Percentiles rank a stretch among this genome's conserved stretches.
These are phyloP conservation scores for Mycena alexandri DNA, from an alignment of 768 basidiomycete species.

Conservation along the genomic window DNA sequence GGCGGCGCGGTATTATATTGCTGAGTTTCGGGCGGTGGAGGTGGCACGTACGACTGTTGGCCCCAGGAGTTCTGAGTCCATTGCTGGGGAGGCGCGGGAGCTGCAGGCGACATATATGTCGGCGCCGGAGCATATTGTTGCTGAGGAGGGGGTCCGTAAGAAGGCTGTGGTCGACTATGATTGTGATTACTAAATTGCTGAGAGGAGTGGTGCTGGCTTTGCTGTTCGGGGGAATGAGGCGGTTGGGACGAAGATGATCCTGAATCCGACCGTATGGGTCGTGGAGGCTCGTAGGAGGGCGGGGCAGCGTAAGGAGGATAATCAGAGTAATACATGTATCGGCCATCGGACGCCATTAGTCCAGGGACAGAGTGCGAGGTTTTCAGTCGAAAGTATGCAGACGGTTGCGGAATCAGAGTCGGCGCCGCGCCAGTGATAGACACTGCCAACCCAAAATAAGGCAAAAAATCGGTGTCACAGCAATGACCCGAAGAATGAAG, in stretches of 20 bases:
- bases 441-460: slow-evolving; percentile 14
- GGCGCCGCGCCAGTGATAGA: slow-evolving; percentile 17
- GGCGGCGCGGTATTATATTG: slow-evolving; percentile 27
- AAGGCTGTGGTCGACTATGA: slow-evolving; percentile 24
- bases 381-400: slow-evolving; percentile 7
- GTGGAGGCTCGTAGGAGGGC: slow-evolving; percentile 33
- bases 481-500: slow-evolving; percentile 29
- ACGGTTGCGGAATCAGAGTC: slow-evolving; percentile 4
- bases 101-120: slow-evolving; percentile 25
- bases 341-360: slow-evolving; percentile 36
- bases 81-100: slow-evolving; percentile 28
- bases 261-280: slow-evolving; percentile 37
- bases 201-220: slow-evolving; percentile 27
- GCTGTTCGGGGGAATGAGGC: slow-evolving; percentile 33
- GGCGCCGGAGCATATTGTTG: slow-evolving; percentile 33
- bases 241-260: slow-evolving; percentile 36
- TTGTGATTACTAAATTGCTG: slow-evolving; percentile 30
- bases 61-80: slow-evolving; percentile 32
- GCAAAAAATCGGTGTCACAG: slow-evolving; percentile 11
- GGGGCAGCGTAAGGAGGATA: slow-evolving; percentile 33
- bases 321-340: slow-evolving; percentile 35
- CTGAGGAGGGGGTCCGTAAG: slow-evolving; percentile 24
- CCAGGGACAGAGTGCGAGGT: slow-evolving; percentile 1
- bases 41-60: slow-evolving; percentile 32
- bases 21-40: slow-evolving; percentile 23